Evolutionary conservation across 2,329 filamentous ascomycete species (phyloP), one percentile per base, ranked within the genome.

Genomic region (Colletotrichum camelliae): DNA sequence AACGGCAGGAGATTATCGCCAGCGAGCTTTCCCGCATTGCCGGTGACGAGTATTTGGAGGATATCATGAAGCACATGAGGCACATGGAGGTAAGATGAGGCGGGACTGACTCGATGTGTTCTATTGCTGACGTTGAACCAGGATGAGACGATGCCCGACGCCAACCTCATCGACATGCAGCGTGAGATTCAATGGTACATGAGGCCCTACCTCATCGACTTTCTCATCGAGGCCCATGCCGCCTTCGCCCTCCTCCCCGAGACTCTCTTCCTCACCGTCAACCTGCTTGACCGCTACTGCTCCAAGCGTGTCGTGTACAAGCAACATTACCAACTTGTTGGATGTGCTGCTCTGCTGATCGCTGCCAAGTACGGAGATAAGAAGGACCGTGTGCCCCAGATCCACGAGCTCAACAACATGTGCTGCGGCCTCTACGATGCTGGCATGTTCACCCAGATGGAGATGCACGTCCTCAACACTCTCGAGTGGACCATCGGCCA

Each of bases 171-270:
- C 84, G 97, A 99, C 85, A 98, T 98, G 86, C 97, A 99, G 87
- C 96, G 96, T 79, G 97, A 99, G 90, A 98, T 99, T 78, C 96
- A 98, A 84, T 99, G 97, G 97, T 98, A 97, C 87, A 99, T 99
- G 97, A 91, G 97, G 81, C 97, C 97, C 1, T 98, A 98, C 85
- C 93, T 99, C 43, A 94, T 99, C 83, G 97, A 99, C 88, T 99
- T 99, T 87, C 91, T 99, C 79, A 94, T 98, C 81, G 97, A 99
- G 90, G 97, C 96, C 67, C 97, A 99, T 83, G 94, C 95, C 79
- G 96, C 96, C 77, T 99, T 98, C 87, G 94, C 95, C 80, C 91
- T 99, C 13, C 91, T 98, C 15, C 96, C 97, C 55, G 96, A 98
- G 85, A 99, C 97, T 2, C 91, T 99, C 67, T 98, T 98, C 89